Evolutionary conservation across 352 stramenopile species (phyloP), one percentile per base, ranked within the genome.

Genomic region (Pythium coloratum): DNA sequence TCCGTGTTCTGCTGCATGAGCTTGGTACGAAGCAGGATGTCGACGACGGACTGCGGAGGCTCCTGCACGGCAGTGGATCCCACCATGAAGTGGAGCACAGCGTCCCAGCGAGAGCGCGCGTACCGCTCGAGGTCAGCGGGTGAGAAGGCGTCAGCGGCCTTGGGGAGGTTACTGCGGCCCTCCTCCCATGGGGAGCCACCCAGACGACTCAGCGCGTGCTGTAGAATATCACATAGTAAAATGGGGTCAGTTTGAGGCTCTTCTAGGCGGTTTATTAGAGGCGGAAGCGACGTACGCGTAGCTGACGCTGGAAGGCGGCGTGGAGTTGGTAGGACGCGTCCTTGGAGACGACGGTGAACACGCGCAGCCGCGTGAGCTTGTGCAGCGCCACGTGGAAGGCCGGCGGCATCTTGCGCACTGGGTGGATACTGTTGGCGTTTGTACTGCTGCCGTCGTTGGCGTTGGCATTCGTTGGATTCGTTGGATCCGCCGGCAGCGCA

Each of bases 161-260:
- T 66, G 20, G 66, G 47, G 5, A 69, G 38, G 28, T 42, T 55
- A 13, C 34, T 55, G 1, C 84, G 70, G 1, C 86, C 83, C 14
- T 69, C 66, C 46, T 93, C 84, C 86, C 86, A 95, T 6, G 84
- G 86, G 59, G 82, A 92, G 0, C 86, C 86, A 42, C 86, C 86
- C 30, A 95, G 66, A 20, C 72, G 81, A 38, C 84, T 89, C 46
- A 95, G 66, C 20, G 86, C 86, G 38, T 80, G 81, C 80, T 91
- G 50, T 30, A 60, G 38, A 59, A 6, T 32, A 54, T 34, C 4
- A 58, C n/a, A n/a, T n/a, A n/a, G n/a, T n/a, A n/a, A n/a, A n/a
- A n/a, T n/a, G n/a, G n/a, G n/a, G n/a, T n/a, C n/a, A n/a, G n/a
- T n/a, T n/a, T n/a, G n/a, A n/a, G n/a, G n/a, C n/a, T n/a, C n/a